Base-by-base conservation (phyloP, 768 basidiomycete genomes). In the Trametes villosa region DNA sequence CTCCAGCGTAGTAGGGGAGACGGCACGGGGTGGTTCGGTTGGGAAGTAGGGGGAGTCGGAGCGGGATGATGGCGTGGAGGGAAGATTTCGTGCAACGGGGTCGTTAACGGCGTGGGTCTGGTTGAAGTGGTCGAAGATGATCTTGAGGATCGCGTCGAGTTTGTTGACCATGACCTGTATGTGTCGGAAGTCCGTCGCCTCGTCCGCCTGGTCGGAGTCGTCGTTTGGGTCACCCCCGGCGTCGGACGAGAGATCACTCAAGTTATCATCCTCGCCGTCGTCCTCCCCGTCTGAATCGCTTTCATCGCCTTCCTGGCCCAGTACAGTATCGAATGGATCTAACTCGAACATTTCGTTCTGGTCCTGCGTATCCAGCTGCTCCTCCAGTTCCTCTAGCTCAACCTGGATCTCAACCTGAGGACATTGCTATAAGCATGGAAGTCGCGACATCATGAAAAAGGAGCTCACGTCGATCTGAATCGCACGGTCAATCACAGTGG, bases 321-420 rank as follows among this genome's bases (percentile, higher is more conserved):
- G 75, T 29, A 89, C 77, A n/a, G 81, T 82, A 65, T 96, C 94
- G 65, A 96, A 94, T 1, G 92, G 92, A 74, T 97, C 94, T 22
- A 92, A 72, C 46, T 91, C 86, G 65, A 90, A 92, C 18, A 90
- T 57, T 17, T 79, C 79, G 1, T 79, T 82, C n/a, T 80, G 79
- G 30, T 86, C 86, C 60, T 77, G 59, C 3, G 68, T 63, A 1
- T 69, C 73, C 18, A 82, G 83, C 15, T 81, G 79, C 3, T 90
- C 90, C 67, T 96, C 95, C 4, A 96, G 77, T 65, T 97, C 94
- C 70, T 98, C 96, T 4, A 94, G 70, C 68, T 96, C 94, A n/a
- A 94, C 90, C 71, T 97, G 96, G 31, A 99, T 95, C 75, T 99
- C 96, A 27, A 97, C 93, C 94, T 96, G 63, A 5, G 56, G n/a